Conservation (phyloP, 192 early-diverging fungal genomes). For the Podila minutissima region DNA sequence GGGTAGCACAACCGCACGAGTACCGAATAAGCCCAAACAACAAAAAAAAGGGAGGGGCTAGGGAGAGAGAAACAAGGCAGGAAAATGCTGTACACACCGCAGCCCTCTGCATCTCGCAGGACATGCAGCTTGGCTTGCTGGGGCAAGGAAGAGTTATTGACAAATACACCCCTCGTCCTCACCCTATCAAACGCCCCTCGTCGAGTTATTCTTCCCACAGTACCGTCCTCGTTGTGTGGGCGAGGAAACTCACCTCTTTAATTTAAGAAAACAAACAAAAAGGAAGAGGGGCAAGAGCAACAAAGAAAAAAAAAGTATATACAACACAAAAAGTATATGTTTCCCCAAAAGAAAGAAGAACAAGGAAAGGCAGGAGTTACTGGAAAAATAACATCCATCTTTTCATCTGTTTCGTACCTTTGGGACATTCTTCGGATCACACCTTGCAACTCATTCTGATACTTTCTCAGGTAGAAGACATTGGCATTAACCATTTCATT, state of each 20-base stretch:
- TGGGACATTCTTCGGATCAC: constrained; percentile 12
- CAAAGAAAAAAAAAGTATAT: no score
- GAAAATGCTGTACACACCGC: no score
- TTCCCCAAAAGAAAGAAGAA: constrained; percentile 2
- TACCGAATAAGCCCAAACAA: not conserved
- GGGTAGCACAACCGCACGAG: not conserved
- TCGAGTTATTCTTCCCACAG: not conserved
- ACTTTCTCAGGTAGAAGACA: not conserved
- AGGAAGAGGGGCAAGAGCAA: no score
- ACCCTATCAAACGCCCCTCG: no score
- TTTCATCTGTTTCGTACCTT: constrained; percentile 35
- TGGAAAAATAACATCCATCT: not conserved
- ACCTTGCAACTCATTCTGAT: not conserved
- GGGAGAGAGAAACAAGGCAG: no score
- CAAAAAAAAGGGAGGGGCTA: not conserved
- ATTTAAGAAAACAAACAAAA: no score
- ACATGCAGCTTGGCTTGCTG: no score
- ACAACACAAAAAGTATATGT: not conserved
- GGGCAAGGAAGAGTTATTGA: not conserved
- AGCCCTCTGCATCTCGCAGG: no score
- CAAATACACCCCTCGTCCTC: not conserved
- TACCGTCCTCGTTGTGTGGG: not conserved
- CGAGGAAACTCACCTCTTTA: no score
- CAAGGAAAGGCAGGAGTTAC: not conserved
- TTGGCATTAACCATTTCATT: not conserved